phyloP scores from a whole-genome alignment of 1,284 basidiomycete species.

The Polyporus tsugae region DNA sequence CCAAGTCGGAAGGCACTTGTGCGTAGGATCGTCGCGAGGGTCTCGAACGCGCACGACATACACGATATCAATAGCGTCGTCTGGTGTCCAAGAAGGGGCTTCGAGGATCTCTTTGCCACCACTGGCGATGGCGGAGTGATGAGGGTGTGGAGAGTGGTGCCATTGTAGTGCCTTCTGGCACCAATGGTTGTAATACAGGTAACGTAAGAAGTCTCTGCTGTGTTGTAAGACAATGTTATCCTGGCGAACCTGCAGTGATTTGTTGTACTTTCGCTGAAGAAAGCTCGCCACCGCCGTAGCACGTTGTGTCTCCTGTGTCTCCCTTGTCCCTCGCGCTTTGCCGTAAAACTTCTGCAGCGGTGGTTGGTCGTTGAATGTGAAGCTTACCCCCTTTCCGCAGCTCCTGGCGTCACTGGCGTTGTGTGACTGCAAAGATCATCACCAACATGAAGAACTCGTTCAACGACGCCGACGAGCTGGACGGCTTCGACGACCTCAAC shows the following conservation, averaged over 20 bases:
- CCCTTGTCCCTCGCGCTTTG: not conserved
- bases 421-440: constrained; percentile 74
- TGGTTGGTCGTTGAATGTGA: constrained; percentile 7
- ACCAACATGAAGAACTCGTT: constrained; percentile 76
- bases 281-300: not conserved
- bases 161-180: constrained; percentile 15
- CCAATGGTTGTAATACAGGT: not conserved
- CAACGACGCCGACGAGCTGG: constrained; percentile 67
- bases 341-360: not conserved
- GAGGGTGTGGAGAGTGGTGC: constrained; percentile 65
- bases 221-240: constrained; percentile 3
- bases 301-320: constrained; percentile 2
- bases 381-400: constrained; percentile 46
- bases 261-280: not conserved
- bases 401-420: constrained; percentile 86
- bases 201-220: constrained; percentile 3
- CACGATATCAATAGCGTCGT: constrained; percentile 81
- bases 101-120: constrained; percentile 73
- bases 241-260: not conserved
- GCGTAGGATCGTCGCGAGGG: constrained; percentile 57
- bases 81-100: constrained; percentile 76
- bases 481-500: constrained; percentile 75
- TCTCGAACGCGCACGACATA: constrained; percentile 73
- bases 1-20: constrained; percentile 40
- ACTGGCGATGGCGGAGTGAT: constrained; percentile 83